A percentile compares a stretch with the other conserved stretches of the same genome.
These are phyloP conservation scores for Flaveria sonorensis DNA, from an alignment of 129 eudicot genomes.

Conservation along the genomic window DNA sequence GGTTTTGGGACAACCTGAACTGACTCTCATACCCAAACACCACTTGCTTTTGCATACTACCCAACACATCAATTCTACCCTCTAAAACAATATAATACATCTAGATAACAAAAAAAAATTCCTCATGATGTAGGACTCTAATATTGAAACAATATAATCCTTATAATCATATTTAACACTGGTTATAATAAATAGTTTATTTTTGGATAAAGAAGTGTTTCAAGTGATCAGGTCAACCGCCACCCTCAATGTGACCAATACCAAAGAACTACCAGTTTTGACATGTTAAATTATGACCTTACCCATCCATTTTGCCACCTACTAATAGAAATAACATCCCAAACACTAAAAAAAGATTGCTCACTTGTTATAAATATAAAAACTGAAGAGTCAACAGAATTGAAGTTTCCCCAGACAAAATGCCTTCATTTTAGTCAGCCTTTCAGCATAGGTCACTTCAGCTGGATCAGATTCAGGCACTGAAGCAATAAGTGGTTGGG, in stretches of 20 bases:
- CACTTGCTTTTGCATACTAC: no score
- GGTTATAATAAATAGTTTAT: not conserved
- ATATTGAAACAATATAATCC: not conserved
- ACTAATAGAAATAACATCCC: not conserved
- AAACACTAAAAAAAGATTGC: slow-evolving; percentile 23
- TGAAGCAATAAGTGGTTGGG: slow-evolving; percentile 42
- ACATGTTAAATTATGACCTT: not conserved
- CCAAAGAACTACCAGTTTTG: not conserved
- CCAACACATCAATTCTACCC: not conserved
- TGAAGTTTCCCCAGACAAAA: slow-evolving; percentile 93
- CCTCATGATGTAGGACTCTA: not conserved
- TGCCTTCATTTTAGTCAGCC: slow-evolving; percentile 77
- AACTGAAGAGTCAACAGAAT: slow-evolving; percentile 89
- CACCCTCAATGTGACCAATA: not conserved
- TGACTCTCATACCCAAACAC: no score
- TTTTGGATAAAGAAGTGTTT: not conserved
- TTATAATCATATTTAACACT: not conserved
- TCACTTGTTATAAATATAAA: slow-evolving; percentile 89
- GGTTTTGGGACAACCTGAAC: no score
- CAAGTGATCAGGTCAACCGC: not conserved
- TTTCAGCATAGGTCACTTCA: slow-evolving; percentile 79
- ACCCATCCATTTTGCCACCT: not conserved
- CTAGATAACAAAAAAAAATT: not conserved
- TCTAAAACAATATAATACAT: not conserved
- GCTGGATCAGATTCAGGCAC: slow-evolving; percentile 54